phyloP scores from a whole-genome alignment of 83 land plant genomes.

The Thuja plicata region DNA sequence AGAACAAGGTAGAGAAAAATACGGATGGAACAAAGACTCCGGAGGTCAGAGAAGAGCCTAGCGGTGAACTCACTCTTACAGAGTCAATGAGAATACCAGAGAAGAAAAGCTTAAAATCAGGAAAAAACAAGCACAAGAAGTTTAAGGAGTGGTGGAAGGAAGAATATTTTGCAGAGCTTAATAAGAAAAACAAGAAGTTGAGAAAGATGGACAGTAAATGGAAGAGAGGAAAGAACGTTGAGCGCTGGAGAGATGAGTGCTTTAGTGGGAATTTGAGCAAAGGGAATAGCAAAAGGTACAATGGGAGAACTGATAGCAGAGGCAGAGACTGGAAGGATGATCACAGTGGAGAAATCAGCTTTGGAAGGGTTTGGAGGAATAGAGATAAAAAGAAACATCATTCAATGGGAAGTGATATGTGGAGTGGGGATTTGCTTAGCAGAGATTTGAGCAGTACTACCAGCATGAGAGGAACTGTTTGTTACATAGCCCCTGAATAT shows the following conservation, averaged over 20 bases:
- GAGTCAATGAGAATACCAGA: conserved; percentile 17
- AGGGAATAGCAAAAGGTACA: conserved; percentile 16
- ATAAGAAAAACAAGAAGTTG: conserved; percentile 53
- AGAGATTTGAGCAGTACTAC: conserved; percentile 91
- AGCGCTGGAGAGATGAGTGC: conserved; percentile 24
- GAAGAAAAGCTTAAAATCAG: not conserved
- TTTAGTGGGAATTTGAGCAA: conserved; percentile 22
- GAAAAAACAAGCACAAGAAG: conserved; percentile 25
- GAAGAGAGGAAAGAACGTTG: conserved; percentile 30
- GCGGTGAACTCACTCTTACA: conserved; percentile 14
- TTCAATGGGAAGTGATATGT: conserved; percentile 49
- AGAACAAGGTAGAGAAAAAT: conserved; percentile 12
- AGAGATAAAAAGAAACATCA: conserved; percentile 27
- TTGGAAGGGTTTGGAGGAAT: conserved; percentile 50
- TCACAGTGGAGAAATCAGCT: conserved; percentile 40
- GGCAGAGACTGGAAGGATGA: conserved; percentile 26
- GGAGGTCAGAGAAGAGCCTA: conserved; percentile 3
- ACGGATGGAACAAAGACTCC: conserved; percentile 18
- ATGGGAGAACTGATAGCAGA: conserved; percentile 1
- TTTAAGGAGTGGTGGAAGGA: conserved; percentile 87
- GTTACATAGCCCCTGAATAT: conserved; percentile 94
- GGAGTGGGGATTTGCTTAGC: conserved; percentile 82
- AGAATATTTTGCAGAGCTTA: conserved; percentile 70
- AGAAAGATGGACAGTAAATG: conserved; percentile 31
- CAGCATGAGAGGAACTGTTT: conserved; percentile 97